Evolutionary conservation across 345 rosid species (phyloP), one percentile per base, ranked within the genome.

Genomic region (Schrenkiella parvula): DNA sequence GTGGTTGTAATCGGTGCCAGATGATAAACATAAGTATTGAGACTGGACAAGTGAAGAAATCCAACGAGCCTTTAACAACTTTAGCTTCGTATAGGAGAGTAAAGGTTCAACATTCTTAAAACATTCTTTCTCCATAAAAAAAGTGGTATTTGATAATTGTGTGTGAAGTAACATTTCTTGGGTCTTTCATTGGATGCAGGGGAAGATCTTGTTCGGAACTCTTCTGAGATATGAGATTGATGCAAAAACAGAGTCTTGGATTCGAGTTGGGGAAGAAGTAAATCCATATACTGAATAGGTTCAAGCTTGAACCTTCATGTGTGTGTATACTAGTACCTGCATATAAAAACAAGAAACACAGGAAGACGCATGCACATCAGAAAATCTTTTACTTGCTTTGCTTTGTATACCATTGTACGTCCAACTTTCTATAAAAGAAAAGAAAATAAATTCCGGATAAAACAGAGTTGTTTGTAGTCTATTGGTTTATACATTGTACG

Each of bases 1-100:
- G 99, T 23, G 96, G 99, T 53, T 95, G 99, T 86, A 87, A 84
- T 79, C 88, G 97, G 25, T 91, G 97, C 84, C 95, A 95, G 69
- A 86, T 83, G 95, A 85, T 88, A 74, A 89, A 89, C 78, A 50
- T 87, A 52, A 66, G 50, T 48, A 76, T 71, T 22, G 82, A 84
- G 76, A 81, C 69, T 64, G 95, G 91, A 67, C 79, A 68, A 79
- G 89, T 86, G 64, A 79, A 47, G 73, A 91, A 82, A 78, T 83
- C 97, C 34, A 93, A 77, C 2, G 96, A 93, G 82, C 95, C 99
- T 39, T 75, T 91, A 76, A 78, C 85, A 52, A 87, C 99, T 23
- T 75, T 93, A 76, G 95, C 97, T 38, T 83, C 93, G 19, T 91
- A 93, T 84, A 82, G 97, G 82, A 91, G 97, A 84, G 75, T 74